Percentiles rank a stretch among this genome's conserved stretches.
phyloP scores from a whole-genome alignment of 306 rosid species.

The Dryas drummondii region DNA sequence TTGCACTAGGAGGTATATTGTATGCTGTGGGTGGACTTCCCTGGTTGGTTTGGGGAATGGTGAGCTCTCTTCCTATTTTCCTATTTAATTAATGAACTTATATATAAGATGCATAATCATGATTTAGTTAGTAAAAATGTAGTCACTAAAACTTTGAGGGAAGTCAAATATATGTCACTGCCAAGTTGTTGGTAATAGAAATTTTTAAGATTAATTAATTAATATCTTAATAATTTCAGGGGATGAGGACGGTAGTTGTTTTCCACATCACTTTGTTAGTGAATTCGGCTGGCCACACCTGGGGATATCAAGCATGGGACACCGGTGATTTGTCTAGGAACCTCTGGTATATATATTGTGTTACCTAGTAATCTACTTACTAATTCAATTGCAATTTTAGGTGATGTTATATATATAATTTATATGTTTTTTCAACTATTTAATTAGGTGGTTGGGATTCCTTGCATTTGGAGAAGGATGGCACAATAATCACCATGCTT shows the following conservation, averaged over 20 bases:
- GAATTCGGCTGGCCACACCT: slow-evolving; percentile 86
- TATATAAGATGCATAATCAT: too few relatives aligned
- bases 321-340: slow-evolving; percentile 82
- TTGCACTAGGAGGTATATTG: slow-evolving; percentile 68
- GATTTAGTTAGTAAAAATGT: too few relatives aligned
- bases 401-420: not conserved
- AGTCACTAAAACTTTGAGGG: too few relatives aligned
- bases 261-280: slow-evolving; percentile 79
- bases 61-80: slow-evolving; percentile 23
- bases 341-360: slow-evolving; percentile 47
- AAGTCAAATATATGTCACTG: too few relatives aligned
- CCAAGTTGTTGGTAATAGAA: too few relatives aligned
- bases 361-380: too few relatives aligned
- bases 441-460: slow-evolving; percentile 71
- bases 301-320: slow-evolving; percentile 74
- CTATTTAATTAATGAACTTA: too few relatives aligned
- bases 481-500: slow-evolving; percentile 95
- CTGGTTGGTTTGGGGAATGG: slow-evolving; percentile 89
- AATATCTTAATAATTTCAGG: slow-evolving; percentile 39
- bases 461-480: slow-evolving; percentile 87
- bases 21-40: slow-evolving; percentile 76
- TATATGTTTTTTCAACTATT: not conserved
- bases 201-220: not conserved
- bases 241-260: slow-evolving; percentile 66
- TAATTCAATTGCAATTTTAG: not conserved